These are phyloP conservation scores for Penicillium arizonense DNA, from an alignment of 495 filamentous ascomycete genomes.

Conservation along the genomic window DNA sequence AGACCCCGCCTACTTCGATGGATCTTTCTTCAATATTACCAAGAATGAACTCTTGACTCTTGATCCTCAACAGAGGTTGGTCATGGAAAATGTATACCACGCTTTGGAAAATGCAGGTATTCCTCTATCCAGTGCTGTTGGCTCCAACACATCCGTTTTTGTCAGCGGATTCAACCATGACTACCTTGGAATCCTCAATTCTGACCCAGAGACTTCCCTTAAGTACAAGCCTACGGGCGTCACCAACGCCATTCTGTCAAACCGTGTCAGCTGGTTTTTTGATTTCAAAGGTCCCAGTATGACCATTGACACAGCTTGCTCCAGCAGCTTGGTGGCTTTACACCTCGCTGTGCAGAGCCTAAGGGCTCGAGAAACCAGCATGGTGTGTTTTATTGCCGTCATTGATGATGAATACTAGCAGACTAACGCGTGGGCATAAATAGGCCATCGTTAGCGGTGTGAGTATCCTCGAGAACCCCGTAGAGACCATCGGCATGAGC, in stretches of 20 bases:
- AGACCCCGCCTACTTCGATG: constrained; percentile 42
- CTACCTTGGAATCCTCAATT: constrained; percentile 21
- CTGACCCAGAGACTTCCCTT: constrained; percentile 18
- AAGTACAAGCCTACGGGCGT: constrained; percentile 29
- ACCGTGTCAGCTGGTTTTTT: constrained; percentile 44
- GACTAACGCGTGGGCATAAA: background rate
- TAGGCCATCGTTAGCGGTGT: constrained; percentile 24
- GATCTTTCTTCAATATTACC: constrained; percentile 57
- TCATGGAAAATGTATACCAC: constrained; percentile 59
- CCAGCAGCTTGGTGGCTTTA: constrained; percentile 33
- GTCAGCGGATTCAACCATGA: constrained; percentile 30
- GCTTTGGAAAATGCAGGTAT: constrained; percentile 32
- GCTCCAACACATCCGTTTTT: constrained; percentile 35
- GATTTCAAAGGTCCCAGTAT: constrained; percentile 41
- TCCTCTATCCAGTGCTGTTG: constrained; percentile 17
- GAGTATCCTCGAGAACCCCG: constrained; percentile 19
- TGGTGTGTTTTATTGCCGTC: constrained; percentile 13
- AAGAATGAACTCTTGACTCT: constrained; percentile 47
- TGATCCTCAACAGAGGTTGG: constrained; percentile 48
- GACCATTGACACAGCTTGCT: constrained; percentile 44
- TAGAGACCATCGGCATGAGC: constrained; percentile 19
- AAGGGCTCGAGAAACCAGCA: constrained; percentile 35
- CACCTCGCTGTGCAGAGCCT: constrained; percentile 38
- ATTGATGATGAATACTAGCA: background rate
- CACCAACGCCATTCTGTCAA: constrained; percentile 38